Percentiles rank a stretch among this genome's conserved stretches.
Conservation (phyloP, 2,329 filamentous ascomycete species). For the Xylaria sp. region DNA sequence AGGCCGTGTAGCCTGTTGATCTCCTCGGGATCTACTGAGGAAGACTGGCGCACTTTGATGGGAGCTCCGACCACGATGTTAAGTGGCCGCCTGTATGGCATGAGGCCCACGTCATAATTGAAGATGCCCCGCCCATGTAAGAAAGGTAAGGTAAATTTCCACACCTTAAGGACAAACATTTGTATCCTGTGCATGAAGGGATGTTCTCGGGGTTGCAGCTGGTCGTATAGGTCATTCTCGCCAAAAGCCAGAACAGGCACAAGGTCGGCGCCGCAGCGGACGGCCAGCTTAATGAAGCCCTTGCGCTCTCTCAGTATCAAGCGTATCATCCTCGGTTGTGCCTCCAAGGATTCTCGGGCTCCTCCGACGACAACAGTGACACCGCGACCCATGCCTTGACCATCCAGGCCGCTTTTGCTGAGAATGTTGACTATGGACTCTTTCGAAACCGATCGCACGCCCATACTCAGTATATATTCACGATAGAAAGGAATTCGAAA, state of each 20-base stretch:
- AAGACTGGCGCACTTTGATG: slow-evolving; percentile 72
- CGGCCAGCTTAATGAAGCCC: slow-evolving; percentile 93
- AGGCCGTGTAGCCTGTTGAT: slow-evolving; percentile 82
- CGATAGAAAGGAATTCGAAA: slow-evolving; percentile 94
- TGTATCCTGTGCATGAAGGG: slow-evolving; percentile 84
- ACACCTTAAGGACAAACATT: slow-evolving; percentile 82
- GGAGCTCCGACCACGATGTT: slow-evolving; percentile 91
- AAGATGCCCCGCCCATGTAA: slow-evolving; percentile 93
- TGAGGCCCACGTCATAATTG: slow-evolving; percentile 96
- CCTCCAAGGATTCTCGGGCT: slow-evolving; percentile 90
- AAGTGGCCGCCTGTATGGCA: slow-evolving; percentile 89
- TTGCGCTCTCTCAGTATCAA: slow-evolving; percentile 86
- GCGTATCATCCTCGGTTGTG: slow-evolving; percentile 79
- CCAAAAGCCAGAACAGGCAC: slow-evolving; percentile 94
- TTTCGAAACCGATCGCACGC: slow-evolving; percentile 87
- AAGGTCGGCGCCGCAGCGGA: slow-evolving; percentile 90
- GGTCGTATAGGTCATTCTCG: slow-evolving; percentile 96
- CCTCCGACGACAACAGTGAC: slow-evolving; percentile 97
- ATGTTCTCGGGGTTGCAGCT: slow-evolving; percentile 80
- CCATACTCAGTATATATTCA: slow-evolving; percentile 91
- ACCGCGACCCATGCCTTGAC: slow-evolving; percentile 89
- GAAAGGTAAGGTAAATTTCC: slow-evolving; percentile 93
- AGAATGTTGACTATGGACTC: slow-evolving; percentile 92
- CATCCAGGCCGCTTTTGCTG: slow-evolving; percentile 79
- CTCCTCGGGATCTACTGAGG: slow-evolving; percentile 76